These are phyloP conservation scores for Penicillium griseofulvum DNA, from an alignment of 2,329 filamentous ascomycete species.

Conservation along the genomic window DNA sequence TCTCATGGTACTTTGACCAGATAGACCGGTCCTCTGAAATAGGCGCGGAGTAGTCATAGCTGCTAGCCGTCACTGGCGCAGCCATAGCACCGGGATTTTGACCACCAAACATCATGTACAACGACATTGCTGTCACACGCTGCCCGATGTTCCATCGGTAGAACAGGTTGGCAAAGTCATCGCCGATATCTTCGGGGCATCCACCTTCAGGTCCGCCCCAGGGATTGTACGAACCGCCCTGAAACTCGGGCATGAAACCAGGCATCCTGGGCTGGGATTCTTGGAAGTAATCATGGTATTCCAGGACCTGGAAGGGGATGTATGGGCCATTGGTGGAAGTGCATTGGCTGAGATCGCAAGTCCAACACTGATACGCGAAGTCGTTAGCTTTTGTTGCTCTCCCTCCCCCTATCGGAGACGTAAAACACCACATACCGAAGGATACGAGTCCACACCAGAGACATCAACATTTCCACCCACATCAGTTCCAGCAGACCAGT, in stretches of 20 bases:
- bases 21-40: constrained; percentile 60
- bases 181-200: constrained; percentile 54
- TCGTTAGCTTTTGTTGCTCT: constrained; percentile 34
- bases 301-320: constrained; percentile 53
- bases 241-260: constrained; percentile 59
- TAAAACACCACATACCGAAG: constrained; percentile 50
- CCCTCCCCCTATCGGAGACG: not conserved
- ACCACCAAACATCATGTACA: constrained; percentile 66
- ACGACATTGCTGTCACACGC: constrained; percentile 57
- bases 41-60: constrained; percentile 63
- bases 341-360: constrained; percentile 61
- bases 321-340: constrained; percentile 59
- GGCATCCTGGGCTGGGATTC: constrained; percentile 45
- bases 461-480: constrained; percentile 47
- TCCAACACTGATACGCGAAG: constrained; percentile 56
- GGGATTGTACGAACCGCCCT: constrained; percentile 60
- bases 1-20: constrained; percentile 61
- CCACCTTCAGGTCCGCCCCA: constrained; percentile 61
- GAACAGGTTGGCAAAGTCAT: constrained; percentile 62
- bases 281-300: constrained; percentile 50
- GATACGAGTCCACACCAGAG: constrained; percentile 31
- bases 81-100: constrained; percentile 63
- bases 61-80: constrained; percentile 57
- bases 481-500: constrained; percentile 48
- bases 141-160: constrained; percentile 63